Evolutionary conservation across 306 rosid species (phyloP).

Genomic region (Prunus campanulata): DNA sequence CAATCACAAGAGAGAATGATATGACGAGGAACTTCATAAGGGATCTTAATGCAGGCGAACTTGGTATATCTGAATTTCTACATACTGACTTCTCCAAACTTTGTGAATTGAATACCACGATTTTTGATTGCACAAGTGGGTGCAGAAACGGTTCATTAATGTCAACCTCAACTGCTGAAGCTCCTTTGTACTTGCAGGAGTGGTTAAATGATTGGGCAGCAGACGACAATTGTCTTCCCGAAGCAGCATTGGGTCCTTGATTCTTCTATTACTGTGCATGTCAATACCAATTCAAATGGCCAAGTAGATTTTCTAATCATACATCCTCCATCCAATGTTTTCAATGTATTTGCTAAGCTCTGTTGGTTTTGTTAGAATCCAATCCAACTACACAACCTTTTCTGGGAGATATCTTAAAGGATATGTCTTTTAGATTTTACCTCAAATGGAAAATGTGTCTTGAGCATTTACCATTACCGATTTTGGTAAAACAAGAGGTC

Average conservation of each 20-base stretch:
- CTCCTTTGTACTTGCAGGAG: constrained; percentile 1
- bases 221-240: neutral
- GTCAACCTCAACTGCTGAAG: neutral
- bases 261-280: neutral
- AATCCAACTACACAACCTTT: constrained; percentile 1
- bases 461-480: neutral
- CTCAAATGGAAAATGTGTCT: too few species aligned
- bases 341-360: neutral
- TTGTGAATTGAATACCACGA: neutral
- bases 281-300: neutral
- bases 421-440: neutral
- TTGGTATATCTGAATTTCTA: constrained; percentile 22
- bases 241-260: neutral
- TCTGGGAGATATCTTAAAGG: neutral
- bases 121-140: neutral
- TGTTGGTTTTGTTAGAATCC: neutral
- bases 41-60: constrained; percentile 10
- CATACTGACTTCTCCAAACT: constrained; percentile 19
- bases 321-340: neutral
- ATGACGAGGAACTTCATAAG: constrained; percentile 9
- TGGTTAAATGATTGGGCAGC: neutral
- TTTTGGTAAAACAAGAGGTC: neutral
- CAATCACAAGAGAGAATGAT: neutral
- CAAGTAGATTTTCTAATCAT: neutral
- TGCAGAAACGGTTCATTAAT: neutral